These are phyloP conservation scores for Emydomyces testavorans DNA, from an alignment of 2,329 filamentous ascomycete genomes.

Conservation along the genomic window DNA sequence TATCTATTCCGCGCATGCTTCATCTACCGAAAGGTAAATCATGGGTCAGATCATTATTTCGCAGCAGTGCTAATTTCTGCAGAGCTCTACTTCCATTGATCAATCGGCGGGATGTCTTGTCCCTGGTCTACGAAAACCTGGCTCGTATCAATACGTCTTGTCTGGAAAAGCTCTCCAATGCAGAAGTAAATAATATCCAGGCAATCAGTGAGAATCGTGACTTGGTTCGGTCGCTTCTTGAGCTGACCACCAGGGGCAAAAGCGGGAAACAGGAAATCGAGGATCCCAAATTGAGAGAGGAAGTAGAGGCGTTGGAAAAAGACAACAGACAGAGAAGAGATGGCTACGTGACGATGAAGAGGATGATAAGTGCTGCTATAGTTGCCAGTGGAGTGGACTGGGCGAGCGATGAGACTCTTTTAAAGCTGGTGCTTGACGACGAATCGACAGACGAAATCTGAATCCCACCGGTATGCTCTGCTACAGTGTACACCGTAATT, in stretches of 20 bases:
- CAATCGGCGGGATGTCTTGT: constrained; percentile 54
- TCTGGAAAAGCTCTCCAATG: constrained; percentile 43
- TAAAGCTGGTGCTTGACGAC: constrained; percentile 57
- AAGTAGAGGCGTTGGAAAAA: constrained; percentile 48
- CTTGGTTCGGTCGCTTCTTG: constrained; percentile 52
- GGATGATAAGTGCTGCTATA: constrained; percentile 63
- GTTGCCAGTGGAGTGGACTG: constrained; percentile 75
- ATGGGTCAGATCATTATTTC: neutral
- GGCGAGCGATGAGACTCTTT: constrained; percentile 56
- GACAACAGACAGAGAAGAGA: constrained; percentile 52
- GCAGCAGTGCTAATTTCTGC: constrained; percentile 7
- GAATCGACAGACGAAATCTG: constrained; percentile 19
- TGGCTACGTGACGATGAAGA: constrained; percentile 65
- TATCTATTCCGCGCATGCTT: constrained; percentile 56
- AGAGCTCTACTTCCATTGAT: constrained; percentile 59
- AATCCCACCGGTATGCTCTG: neutral
- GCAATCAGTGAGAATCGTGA: constrained; percentile 50
- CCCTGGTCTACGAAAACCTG: constrained; percentile 51
- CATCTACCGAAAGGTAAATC: constrained; percentile 55
- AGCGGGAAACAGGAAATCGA: constrained; percentile 41
- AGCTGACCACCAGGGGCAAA: constrained; percentile 46
- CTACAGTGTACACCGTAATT: neutral
- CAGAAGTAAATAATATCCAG: constrained; percentile 48
- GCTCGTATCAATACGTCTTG: constrained; percentile 43
- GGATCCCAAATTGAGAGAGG: constrained; percentile 42